Base-by-base conservation (phyloP, 352 stramenopile species). In the Globisporangium alternatum region DNA sequence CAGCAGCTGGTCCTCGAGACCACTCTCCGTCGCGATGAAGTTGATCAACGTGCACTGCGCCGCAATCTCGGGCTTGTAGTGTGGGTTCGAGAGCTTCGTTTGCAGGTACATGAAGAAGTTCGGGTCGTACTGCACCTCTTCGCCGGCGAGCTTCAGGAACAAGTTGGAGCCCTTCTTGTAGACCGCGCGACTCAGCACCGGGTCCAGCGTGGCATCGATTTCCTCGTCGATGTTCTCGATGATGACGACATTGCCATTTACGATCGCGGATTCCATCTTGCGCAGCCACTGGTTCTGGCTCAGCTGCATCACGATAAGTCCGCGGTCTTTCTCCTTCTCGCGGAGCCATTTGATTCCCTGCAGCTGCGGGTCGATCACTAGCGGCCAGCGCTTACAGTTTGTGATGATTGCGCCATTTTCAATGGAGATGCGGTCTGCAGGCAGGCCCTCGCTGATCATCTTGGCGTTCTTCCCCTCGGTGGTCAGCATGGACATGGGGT, bases 271-370 rank as follows among this genome's bases (percentile, higher is more conserved):
- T 62, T 97, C 89, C 56, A 98, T 94, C 66, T 98, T 93, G 44
- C 95, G 91, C 28, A 98, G 72, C 97, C 97, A 99, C 60, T 98
- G 95, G 66, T 97, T 98, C 70, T 99, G 95, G 5, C 89, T 98
- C 21, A 99, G 65, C 60, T 99, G 96, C 67, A 99, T 86, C 47
- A 98, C 93, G 17, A 96, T 72, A 0, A 99, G 71, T 0, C 93
- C 81, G 21, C 93, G 86, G 49, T 93, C 86, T 65, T 98, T 96
- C 70, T 98, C 94, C 64, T 98, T 98, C 57, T 94, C 86, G 45
- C 88, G 86, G 17, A 99, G 88, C 97, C 97, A 99, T 69, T 99
- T 99, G 77, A 99, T 99, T 6, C 95, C 97, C 76, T 99, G 97
- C 19, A 97, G 71, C 71, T 99, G 97, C 60, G 97, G 97, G 70